Percentiles rank a stretch among this genome's conserved stretches.
Evolutionary conservation across 2,329 filamentous ascomycete species (phyloP).

Genomic region (Fusarium sp.): DNA sequence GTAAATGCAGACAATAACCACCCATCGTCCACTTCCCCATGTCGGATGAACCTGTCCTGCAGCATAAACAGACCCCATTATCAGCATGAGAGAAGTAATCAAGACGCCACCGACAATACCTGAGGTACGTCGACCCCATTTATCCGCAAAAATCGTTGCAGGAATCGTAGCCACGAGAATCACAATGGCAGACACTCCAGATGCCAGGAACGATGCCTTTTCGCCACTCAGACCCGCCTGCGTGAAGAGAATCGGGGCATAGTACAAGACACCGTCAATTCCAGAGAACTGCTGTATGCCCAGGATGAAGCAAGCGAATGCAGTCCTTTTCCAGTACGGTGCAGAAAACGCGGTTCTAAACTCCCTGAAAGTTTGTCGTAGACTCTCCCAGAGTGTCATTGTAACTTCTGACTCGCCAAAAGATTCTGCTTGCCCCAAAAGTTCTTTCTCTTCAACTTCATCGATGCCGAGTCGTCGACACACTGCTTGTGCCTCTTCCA

Average conservation of each 20-base stretch:
- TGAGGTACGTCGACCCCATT: constrained; percentile 62
- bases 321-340: constrained; percentile 54
- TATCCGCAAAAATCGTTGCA: constrained; percentile 62
- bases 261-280: constrained; percentile 69
- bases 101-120: constrained; percentile 61
- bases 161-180: constrained; percentile 64
- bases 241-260: constrained; percentile 66
- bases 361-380: constrained; percentile 44
- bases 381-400: constrained; percentile 40
- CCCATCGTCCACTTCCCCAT: constrained; percentile 54
- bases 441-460: constrained; percentile 54
- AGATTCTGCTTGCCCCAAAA: constrained; percentile 31
- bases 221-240: constrained; percentile 64
- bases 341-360: constrained; percentile 48
- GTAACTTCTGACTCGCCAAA: constrained; percentile 41
- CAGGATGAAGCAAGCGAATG: constrained; percentile 65
- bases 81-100: constrained; percentile 59
- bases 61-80: constrained; percentile 62
- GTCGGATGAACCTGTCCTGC: constrained; percentile 49
- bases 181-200: constrained; percentile 64
- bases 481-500: constrained; percentile 54
- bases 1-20: constrained; percentile 60
- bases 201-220: constrained; percentile 63
- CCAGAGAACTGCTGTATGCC: constrained; percentile 66
- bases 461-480: constrained; percentile 54